These are phyloP conservation scores for Bifiguratus adelaidae DNA, from an alignment of 192 early-diverging fungal genomes.

Conservation along the genomic window DNA sequence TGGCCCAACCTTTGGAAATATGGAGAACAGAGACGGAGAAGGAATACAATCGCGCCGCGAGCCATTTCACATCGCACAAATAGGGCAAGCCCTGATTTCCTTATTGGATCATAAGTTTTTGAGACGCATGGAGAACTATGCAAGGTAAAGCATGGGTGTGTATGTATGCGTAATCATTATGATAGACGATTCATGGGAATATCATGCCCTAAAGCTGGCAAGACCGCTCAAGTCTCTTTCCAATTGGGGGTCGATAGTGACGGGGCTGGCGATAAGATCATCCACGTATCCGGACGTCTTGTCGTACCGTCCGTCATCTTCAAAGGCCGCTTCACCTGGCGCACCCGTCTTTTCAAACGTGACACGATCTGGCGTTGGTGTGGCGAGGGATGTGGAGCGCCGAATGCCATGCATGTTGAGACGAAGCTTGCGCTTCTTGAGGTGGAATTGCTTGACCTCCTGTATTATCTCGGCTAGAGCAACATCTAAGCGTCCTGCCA, in stretches of 20 bases:
- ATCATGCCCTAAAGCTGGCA: no score
- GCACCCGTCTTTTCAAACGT: conserved; percentile 17
- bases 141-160: no score
- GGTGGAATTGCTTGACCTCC: not conserved
- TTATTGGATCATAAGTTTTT: no score
- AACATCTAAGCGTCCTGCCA: not conserved
- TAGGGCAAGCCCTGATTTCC: no score
- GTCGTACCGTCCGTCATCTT: not conserved
- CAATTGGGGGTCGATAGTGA: conserved; percentile 18
- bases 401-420: not conserved
- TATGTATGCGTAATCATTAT: no score
- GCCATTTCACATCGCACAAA: no score
- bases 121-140: no score
- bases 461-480: not conserved
- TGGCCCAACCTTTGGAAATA: no score
- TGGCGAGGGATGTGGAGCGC: not conserved
- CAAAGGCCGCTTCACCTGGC: conserved; percentile 6
- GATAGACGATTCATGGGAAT: no score
- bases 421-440: not conserved
- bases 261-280: conserved; percentile 1
- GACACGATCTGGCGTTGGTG: conserved; percentile 21
- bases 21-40: no score
- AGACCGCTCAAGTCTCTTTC: conserved; percentile 25
- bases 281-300: conserved; percentile 4
- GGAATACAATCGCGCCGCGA: no score